phyloP scores from a whole-genome alignment of 306 rosid species.

The Ammopiptanthus mongolicus region DNA sequence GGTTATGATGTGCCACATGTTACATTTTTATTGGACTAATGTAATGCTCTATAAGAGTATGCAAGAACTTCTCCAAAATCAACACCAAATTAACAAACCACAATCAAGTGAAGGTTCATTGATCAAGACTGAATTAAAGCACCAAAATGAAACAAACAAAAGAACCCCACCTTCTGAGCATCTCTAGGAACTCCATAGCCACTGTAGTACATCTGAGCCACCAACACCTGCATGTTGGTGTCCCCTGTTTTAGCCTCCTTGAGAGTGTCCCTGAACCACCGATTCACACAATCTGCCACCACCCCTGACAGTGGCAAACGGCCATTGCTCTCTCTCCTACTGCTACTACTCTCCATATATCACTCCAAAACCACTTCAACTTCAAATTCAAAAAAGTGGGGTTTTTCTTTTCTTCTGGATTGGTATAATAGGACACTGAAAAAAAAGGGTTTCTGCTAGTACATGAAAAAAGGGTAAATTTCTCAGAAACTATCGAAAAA shows the following conservation, averaged over 20 bases:
- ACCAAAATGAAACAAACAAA: background rate
- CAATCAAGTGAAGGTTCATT: too few species aligned
- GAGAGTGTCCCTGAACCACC: slow-evolving; percentile 91
- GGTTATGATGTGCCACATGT: too few species aligned
- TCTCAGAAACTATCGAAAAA: background rate
- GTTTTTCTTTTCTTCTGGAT: background rate
- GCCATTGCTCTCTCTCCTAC: slow-evolving; percentile 22
- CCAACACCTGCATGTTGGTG: slow-evolving; percentile 89
- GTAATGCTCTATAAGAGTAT: too few species aligned
- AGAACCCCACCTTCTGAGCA: slow-evolving; percentile 57
- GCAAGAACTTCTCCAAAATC: too few species aligned
- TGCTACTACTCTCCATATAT: slow-evolving; percentile 64
- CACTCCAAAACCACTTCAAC: slow-evolving; percentile 11
- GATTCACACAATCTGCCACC: slow-evolving; percentile 81
- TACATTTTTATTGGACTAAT: too few species aligned
- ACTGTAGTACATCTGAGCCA: slow-evolving; percentile 85
- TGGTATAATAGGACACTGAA: background rate
- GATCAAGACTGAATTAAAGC: background rate
- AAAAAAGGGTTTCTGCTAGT: background rate
- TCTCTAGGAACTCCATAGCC: slow-evolving; percentile 93
- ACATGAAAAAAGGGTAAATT: background rate
- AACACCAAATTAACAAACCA: too few species aligned
- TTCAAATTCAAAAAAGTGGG: background rate
- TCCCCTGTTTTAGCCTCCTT: slow-evolving; percentile 90
- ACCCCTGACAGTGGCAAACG: slow-evolving; percentile 76